A percentile compares a stretch with the other conserved stretches of the same genome.
phyloP scores from a whole-genome alignment of 805 yeast species.

The Candida anglica region DNA sequence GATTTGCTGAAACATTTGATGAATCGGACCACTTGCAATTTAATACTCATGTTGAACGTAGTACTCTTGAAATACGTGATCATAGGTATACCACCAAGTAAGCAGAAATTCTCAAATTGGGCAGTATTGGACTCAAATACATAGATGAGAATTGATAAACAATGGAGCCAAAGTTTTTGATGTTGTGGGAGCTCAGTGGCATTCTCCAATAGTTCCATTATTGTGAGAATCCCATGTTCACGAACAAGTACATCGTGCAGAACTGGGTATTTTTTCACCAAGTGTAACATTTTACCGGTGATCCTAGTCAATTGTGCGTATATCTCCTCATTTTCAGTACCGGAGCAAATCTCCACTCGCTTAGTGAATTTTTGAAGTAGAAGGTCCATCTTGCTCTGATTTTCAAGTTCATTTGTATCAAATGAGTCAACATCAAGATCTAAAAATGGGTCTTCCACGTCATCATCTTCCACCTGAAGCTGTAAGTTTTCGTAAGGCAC shows the following conservation, averaged over 20 bases:
- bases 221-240: slow-evolving; percentile 38
- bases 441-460: slow-evolving; percentile 34
- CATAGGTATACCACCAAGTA: slow-evolving; percentile 41
- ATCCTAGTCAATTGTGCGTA: slow-evolving; percentile 26
- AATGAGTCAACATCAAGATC: slow-evolving; percentile 34
- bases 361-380: slow-evolving; percentile 27
- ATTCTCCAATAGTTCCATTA: slow-evolving; percentile 35
- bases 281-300: slow-evolving; percentile 34
- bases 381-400: slow-evolving; percentile 36
- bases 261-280: slow-evolving; percentile 34
- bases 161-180: slow-evolving; percentile 34
- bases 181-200: slow-evolving; percentile 28
- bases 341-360: slow-evolving; percentile 25
- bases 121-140: slow-evolving; percentile 25
- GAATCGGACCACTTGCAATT: slow-evolving; percentile 35
- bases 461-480: slow-evolving; percentile 13
- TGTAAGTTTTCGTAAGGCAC: too few relatives aligned
- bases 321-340: slow-evolving; percentile 25
- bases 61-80: slow-evolving; percentile 33
- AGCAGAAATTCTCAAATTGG: slow-evolving; percentile 38
- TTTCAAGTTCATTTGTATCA: slow-evolving; percentile 38
- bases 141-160: slow-evolving; percentile 29
- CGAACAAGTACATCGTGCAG: slow-evolving; percentile 37
- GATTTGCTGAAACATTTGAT: slow-evolving; percentile 29
- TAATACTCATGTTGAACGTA: slow-evolving; percentile 24